A percentile compares a stretch with the other conserved stretches of the same genome.
Conservation (phyloP, 495 filamentous ascomycete species). For the Penicillium crystallinum region DNA sequence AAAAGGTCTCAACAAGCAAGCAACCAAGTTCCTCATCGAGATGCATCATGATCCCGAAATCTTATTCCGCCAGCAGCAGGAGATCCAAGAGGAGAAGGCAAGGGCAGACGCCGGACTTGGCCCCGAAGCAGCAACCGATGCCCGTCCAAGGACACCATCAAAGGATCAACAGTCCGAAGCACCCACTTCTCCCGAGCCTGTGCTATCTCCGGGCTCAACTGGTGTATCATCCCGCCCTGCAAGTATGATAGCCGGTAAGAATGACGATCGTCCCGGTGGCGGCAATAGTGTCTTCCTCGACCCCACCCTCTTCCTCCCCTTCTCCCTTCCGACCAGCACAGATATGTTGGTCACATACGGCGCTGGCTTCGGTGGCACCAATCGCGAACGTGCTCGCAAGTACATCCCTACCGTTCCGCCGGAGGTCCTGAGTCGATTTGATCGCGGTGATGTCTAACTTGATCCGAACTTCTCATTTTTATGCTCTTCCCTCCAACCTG, state of each 20-base stretch:
- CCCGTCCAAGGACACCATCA: constrained; percentile 41
- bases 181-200: constrained; percentile 19
- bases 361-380: constrained; percentile 87
- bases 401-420: constrained; percentile 95
- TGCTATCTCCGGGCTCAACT: constrained; percentile 24
- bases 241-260: constrained; percentile 12
- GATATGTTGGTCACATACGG: constrained; percentile 97
- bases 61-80: constrained; percentile 32
- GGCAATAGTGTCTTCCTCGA: constrained; percentile 66
- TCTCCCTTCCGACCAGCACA: constrained; percentile 88
- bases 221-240: constrained; percentile 21
- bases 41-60: constrained; percentile 64
- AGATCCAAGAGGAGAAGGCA: constrained; percentile 30
- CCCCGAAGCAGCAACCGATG: constrained; percentile 17
- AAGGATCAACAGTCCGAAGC: constrained; percentile 35
- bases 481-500: background rate
- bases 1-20: constrained; percentile 78
- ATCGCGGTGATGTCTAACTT: constrained; percentile 45
- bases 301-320: constrained; percentile 88
- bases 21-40: constrained; percentile 76
- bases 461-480: background rate
- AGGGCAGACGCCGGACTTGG: constrained; percentile 19
- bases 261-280: constrained; percentile 32
- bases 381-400: constrained; percentile 85
- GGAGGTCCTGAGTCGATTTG: constrained; percentile 87